Evolutionary conservation across 768 basidiomycete species (phyloP), one percentile per base, ranked within the genome.

Genomic region (Chalciporus pseudorubinellus): DNA sequence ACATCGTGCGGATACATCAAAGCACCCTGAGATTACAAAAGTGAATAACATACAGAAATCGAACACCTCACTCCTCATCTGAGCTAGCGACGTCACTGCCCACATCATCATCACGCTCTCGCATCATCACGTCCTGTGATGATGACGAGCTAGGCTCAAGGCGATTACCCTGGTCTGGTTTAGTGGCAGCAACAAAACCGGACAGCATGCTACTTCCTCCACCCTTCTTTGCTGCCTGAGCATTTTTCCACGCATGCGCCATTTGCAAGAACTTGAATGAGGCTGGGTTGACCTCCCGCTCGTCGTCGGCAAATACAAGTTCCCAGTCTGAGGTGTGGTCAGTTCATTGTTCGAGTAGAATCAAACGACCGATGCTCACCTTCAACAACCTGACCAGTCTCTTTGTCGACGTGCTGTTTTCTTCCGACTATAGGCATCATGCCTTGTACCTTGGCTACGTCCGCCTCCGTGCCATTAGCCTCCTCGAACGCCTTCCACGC

Each of bases 401-500:
- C 87, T 54, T 81, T 81, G 63, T 93, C 91, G 58, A 91, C 87
- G 49, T 87, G 79, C 55, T 92, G 83, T 59, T 84, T 81, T 74
- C 89, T 91, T 68, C 83, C 87, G 48, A 92, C 88, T 44, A 92
- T 85, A 2, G 97, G 97, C 86, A 95, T 89, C 92, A 94, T 90
- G 44, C 76, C 82, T 62, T 95, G 80, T 18, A 98, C 94, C 74
- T 89, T 90, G 40, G 81, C 77, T 24, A 89, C 78, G 50, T 92
- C 84, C 7, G 82, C 83, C 10, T 79, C 68, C 1, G 83, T 77
- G 16, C 97, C 95, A 52, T 91, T 74, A 36, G 78, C 77, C 64
- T 89, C 79, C 70, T 99, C 97, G 65, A 95, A 97, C 1, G 84
- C 77, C 74, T 95, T 97, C 97, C 97, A 99, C 1, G 91, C 88